Evolutionary conservation across 345 rosid species (phyloP), one percentile per base, ranked within the genome.

Genomic region (Eucalyptus viminalis): DNA sequence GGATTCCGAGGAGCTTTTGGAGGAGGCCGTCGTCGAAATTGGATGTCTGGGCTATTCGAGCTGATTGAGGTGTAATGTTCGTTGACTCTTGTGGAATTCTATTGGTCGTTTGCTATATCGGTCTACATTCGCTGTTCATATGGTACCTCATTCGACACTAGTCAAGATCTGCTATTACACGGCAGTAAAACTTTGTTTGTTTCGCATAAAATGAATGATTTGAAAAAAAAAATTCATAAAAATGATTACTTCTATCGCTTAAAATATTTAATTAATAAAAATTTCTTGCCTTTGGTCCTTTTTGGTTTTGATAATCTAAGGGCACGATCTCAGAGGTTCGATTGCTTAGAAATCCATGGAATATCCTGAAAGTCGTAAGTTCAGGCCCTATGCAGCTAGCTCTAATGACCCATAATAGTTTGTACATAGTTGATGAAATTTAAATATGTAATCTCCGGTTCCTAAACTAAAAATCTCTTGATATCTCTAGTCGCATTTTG

Each of bases 21-120:
- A 90, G 76, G 93, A 94, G 67, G 92, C 94, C 86, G 83, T 94
- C 27, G 87, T 69, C 34, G 80, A 69, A 31, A 69, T 31, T 29
- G 34, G 80, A 69, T 69, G 80, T 69, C 9, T 69, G 13, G 5
- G 80, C 43, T 31, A 31, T 31, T 69, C 12, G 80, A 69, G 80
- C 80, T 69, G 80, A 69, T 69, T 69, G 24, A 37, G 43, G 22
- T 69, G 43, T 69, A 16, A 69, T 31, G 22, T 16, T 31, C 22
- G 43, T 69, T 22, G 80, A 69, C 17, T 69, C 22, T 69, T 69
- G 80, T 69, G 43, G 80, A 31, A 69, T 69, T 16, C 12, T 31
- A 69, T 69, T 6, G 43, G 80, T 69, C 80, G 80, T 69, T 69
- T 69, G 43, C 43, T 31, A 69, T 69, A 16, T 31, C 9, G 22